Evolutionary conservation across 1,284 basidiomycete genomes (phyloP).

Genomic region (Austropuccinia psidii): DNA sequence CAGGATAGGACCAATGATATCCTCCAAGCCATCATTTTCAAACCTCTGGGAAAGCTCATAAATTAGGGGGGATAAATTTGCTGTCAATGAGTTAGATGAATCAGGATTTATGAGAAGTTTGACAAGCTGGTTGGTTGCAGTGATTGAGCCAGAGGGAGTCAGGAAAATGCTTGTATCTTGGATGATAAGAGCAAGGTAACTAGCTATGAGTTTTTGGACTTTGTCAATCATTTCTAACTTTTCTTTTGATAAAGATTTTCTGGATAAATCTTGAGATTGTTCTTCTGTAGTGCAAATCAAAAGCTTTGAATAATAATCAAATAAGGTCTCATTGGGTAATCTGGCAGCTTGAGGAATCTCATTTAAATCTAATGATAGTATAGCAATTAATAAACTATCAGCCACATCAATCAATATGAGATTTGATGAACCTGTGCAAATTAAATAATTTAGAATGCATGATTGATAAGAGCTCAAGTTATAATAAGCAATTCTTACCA

Average conservation of each 20-base stretch:
- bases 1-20: slow-evolving; percentile 55
- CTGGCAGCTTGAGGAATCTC: slow-evolving; percentile 68
- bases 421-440: slow-evolving; percentile 38
- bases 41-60: slow-evolving; percentile 65
- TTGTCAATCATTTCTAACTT: slow-evolving; percentile 63
- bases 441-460: slow-evolving; percentile 18
- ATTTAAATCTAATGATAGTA: slow-evolving; percentile 72
- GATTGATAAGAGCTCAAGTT: not conserved
- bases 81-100: slow-evolving; percentile 40
- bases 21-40: slow-evolving; percentile 53
- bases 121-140: slow-evolving; percentile 60
- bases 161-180: slow-evolving; percentile 90
- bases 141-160: slow-evolving; percentile 59
- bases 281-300: slow-evolving; percentile 72
- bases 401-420: slow-evolving; percentile 49
- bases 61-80: slow-evolving; percentile 63
- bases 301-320: slow-evolving; percentile 81
- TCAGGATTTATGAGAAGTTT: slow-evolving; percentile 61
- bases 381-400: slow-evolving; percentile 75
- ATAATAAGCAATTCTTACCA: slow-evolving; percentile 11
- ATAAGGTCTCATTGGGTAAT: slow-evolving; percentile 68
- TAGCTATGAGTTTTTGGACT: slow-evolving; percentile 69
- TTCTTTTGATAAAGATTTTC: slow-evolving; percentile 53
- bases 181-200: slow-evolving; percentile 79
- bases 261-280: slow-evolving; percentile 53